A percentile compares a stretch with the other conserved stretches of the same genome.
Conservation (phyloP, 768 basidiomycete genomes). For the Lyophyllum shimeji region DNA sequence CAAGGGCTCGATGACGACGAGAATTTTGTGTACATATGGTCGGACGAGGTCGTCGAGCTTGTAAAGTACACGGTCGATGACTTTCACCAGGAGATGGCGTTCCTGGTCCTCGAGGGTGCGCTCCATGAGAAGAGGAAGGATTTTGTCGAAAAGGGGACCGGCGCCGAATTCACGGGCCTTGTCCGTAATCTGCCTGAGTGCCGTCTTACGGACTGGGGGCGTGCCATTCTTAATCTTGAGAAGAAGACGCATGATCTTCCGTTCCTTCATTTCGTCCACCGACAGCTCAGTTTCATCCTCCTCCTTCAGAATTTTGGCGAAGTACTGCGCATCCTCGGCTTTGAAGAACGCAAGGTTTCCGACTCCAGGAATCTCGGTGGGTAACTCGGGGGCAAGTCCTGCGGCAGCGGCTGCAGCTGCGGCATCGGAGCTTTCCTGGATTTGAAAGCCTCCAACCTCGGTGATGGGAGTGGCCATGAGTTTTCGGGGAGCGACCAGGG, state of each 20-base stretch:
- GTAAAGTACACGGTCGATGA: conserved; percentile 98
- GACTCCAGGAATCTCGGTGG: conserved; percentile 97
- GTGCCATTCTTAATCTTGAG: conserved; percentile 99
- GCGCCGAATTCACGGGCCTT: conserved; percentile 98
- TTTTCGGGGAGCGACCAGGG: conserved; percentile 63
- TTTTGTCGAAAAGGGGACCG: conserved; percentile 98
- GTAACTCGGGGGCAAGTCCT: conserved; percentile 88
- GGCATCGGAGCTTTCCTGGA: conserved; percentile 92
- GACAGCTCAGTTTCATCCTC: conserved; percentile 92
- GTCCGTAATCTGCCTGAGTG: conserved; percentile 97
- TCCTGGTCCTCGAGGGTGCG: conserved; percentile 98
- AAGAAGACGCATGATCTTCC: conserved; percentile 97
- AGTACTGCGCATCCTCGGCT: conserved; percentile 96
- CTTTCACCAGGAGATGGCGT: conserved; percentile 96
- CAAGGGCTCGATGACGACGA: conserved; percentile 98
- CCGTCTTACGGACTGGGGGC: conserved; percentile 96
- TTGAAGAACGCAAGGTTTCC: conserved; percentile 98
- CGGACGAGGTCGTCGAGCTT: conserved; percentile 98
- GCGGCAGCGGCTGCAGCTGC: conserved; percentile 87
- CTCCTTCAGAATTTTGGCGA: conserved; percentile 92
- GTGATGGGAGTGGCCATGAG: conserved; percentile 56
- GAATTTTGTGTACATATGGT: conserved; percentile 98
- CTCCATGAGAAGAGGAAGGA: conserved; percentile 96
- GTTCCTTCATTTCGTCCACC: conserved; percentile 98
- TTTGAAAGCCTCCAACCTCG: conserved; percentile 87